Conservation (phyloP, 495 filamentous ascomycete species). For the Xylaria flabelliformis region DNA sequence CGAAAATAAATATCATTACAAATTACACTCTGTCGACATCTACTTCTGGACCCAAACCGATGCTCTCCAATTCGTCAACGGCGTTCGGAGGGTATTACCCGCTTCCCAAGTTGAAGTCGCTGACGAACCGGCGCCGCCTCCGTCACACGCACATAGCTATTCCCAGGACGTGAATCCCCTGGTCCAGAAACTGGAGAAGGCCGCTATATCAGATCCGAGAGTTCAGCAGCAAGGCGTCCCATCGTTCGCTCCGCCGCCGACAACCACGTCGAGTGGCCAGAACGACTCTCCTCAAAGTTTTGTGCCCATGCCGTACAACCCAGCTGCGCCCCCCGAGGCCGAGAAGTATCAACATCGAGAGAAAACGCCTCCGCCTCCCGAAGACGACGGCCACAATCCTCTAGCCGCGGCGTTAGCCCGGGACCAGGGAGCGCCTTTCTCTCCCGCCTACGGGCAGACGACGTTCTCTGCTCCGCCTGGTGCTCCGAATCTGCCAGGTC, state of each 20-base stretch:
- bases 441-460: constrained; percentile 49
- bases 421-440: constrained; percentile 63
- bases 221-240: constrained; percentile 49
- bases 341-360: constrained; percentile 84
- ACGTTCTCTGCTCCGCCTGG: constrained; percentile 43
- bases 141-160: constrained; percentile 41
- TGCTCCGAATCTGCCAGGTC: constrained; percentile 45
- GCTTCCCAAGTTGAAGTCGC: constrained; percentile 64
- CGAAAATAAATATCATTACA: constrained; percentile 73
- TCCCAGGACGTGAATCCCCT: constrained; percentile 70
- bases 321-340: constrained; percentile 83
- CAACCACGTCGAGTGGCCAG: constrained; percentile 38
- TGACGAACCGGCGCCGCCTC: constrained; percentile 59
- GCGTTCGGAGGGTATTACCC: constrained; percentile 65
- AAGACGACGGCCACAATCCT: constrained; percentile 73
- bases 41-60: constrained; percentile 89
- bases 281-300: constrained; percentile 53
- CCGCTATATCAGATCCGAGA: constrained; percentile 65
- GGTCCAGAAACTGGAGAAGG: constrained; percentile 82
- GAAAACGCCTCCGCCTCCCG: constrained; percentile 81
- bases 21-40: constrained; percentile 82
- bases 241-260: constrained; percentile 49
- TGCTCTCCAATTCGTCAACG: constrained; percentile 73
- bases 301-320: constrained; percentile 88
- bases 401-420: constrained; percentile 70